A percentile compares a stretch with the other conserved stretches of the same genome.
phyloP scores from a whole-genome alignment of 352 stramenopile species.

The Porosira glacialis region DNA sequence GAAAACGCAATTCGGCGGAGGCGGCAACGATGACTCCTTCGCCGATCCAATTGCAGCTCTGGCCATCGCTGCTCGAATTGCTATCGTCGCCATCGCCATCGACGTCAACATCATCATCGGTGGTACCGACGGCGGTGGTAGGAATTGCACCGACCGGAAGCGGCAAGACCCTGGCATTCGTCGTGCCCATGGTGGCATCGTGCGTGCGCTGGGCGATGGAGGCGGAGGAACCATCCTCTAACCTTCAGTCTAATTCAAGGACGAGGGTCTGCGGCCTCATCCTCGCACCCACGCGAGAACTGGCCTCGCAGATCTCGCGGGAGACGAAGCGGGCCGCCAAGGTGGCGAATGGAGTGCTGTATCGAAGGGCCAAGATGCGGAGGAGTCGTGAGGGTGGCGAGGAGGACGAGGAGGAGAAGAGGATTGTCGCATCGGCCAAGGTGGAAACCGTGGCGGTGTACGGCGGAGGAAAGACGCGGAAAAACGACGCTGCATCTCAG shows the following conservation, averaged over 20 bases:
- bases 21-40: conserved; percentile 35
- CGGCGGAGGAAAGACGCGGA: conserved; percentile 56
- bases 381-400: no score
- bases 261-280: conserved; percentile 47
- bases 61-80: conserved; percentile 47
- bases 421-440: background rate
- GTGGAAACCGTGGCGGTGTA: conserved; percentile 54
- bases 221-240: conserved; percentile 3
- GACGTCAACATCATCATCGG: background rate
- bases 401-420: background rate
- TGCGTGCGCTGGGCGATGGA: conserved; percentile 31
- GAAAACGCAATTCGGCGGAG: conserved; percentile 7
- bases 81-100: conserved; percentile 7
- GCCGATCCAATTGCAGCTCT: conserved; percentile 61
- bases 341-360: conserved; percentile 36
- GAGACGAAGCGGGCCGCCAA: conserved; percentile 29
- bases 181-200: conserved; percentile 47
- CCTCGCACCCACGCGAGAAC: conserved; percentile 65
- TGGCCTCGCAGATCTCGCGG: conserved; percentile 57
- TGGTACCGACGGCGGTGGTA: conserved; percentile 47
- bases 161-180: conserved; percentile 70
- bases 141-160: conserved; percentile 62
- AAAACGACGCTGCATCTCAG: conserved; percentile 44
- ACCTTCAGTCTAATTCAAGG: conserved; percentile 1
- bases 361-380: no score